Base-by-base conservation (phyloP, 1,284 basidiomycete species). In the Binderoboletus segoi region DNA sequence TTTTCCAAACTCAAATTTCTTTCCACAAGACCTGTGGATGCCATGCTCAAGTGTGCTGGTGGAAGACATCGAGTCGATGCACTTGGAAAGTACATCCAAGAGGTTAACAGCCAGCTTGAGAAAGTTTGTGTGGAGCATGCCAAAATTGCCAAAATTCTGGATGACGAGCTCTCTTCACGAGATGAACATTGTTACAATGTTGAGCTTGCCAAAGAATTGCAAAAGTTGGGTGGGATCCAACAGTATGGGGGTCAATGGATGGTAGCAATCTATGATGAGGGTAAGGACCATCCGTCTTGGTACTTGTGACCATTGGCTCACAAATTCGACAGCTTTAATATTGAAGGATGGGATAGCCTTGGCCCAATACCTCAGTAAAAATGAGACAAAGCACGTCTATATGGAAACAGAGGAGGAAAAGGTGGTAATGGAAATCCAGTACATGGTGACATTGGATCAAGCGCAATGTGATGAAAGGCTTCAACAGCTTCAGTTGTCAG, bases 371-470 rank as follows among this genome's bases (percentile, higher is more conserved):
- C 54, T 61, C 4, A 61, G 60, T 6, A 54, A 38, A 8, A 61
- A 61, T 16, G 60, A 54, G n/a, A 56, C 48, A 0, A 37, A 20
- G 23, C 60, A 61, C 23, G 52, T 61, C 0, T 61, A 61, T 3
- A 61, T 61, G 58, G 54, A 61, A 20, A 61, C 60, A 0, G 54
- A 51, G 0, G 58, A 61, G 15, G 58, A 61, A 12, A 11, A 3
- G 1, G 40, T 61, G 1, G 42, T 61, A 1, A 61, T 61, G 60
- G 58, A 61, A 8, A 61, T 61, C 3, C 57, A 61, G 13, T 21
- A 20, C 1, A 10, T 60, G 0, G 53, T 53, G 0, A 60, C 50
- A 3, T 42, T 58, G 10, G 10, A 10, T 11, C 28, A 3, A 48
- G 32, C 1, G 18, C 42, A 6, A 42, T 52, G 21, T 5, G 30